Evolutionary conservation across 2,329 filamentous ascomycete species (phyloP), one percentile per base, ranked within the genome.

Genomic region (Fusarium sp.): DNA sequence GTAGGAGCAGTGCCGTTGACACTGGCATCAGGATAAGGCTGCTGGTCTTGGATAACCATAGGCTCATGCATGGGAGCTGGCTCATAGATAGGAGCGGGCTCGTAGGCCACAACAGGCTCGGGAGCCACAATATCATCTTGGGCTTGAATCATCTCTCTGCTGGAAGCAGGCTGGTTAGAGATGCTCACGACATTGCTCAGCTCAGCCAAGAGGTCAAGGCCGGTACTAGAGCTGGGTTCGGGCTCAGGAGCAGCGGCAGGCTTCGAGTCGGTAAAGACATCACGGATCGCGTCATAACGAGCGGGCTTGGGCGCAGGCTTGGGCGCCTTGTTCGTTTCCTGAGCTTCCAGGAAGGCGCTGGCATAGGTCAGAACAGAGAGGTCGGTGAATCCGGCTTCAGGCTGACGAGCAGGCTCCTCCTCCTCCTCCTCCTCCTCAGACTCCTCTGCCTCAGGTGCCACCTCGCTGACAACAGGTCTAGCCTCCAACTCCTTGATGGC

Each of bases 191-290:
- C 72, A 24, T 79, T 79, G 76, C 82, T 83, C 40, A 84, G 61
- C 67, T 82, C 77, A 13, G 83, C 82, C 29, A 84, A 75, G 9
- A 82, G 68, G 66, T 81, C 80, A 40, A 84, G 81, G 24, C 76
- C 71, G 34, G 79, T 64, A 20, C 61, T 74, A 16, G 66, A 68
- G 34, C 77, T 77, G 16, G 68, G 66, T 13, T 80, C 78, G 5
- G 73, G 67, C 8, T 75, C 67, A 3, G 80, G 79, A 13, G 77
- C 62, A 18, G 80, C 66, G 6, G 74, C 72, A 22, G 83, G 81
- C 65, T 80, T 82, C 9, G 81, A 79, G 62, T 82, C 78, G 14
- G 82, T 82, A 70, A 85, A 85, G 34, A 85, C 81, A 66, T 85
- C 84, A n/a, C 81, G 80, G 61, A 83, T 82, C n/a, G 81, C 81